Evolutionary conservation across 352 stramenopile species (phyloP), one percentile per base, ranked within the genome.

Genomic region (Albugo laibachii): DNA sequence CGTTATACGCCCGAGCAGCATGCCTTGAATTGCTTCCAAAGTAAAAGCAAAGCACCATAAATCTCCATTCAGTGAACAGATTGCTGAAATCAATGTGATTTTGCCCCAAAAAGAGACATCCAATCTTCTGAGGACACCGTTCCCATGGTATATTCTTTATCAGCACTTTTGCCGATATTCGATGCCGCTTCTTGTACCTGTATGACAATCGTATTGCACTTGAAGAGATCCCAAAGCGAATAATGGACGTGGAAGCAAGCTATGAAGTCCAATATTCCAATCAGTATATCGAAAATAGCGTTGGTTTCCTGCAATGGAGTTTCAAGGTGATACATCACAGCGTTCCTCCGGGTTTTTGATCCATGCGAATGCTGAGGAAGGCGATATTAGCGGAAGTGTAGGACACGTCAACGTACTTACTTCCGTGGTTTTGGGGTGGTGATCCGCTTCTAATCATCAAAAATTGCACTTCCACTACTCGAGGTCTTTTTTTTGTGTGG

Each of bases 1-100:
- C 49, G 38, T 83, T 62, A 49, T 84, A 92, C 31, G 55, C 56
- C 38, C 65, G 54, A 15, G 75, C 68, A 53, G 80, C 82, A 15
- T 49, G 43, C 19, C 65, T 58, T 44, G 80, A 77, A 3, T 59
- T 56, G 47, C 49, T 85, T 69, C 1, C 76, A 84, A 21, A 76
- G 79, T n/a, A 88, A 58, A 10, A 92, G 54, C 35, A 85, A 53
- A 13, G 76, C 77, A 50, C 91, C 76, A 53, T 91, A 82, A 48
- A 89, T 88, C 55, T 92, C 74, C 8, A 92, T 52, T n/a, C 75
- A 87, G 61, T 92, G 91, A 40, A 89, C 78, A 6, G 79, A 73
- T 49, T 83, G 68, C 42, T 88, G 79, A 11, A 77, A 75, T 4
- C 76, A 83, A n/a, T 67, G 65, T 35, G 66, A 68, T 41, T n/a